phyloP scores from a whole-genome alignment of 2,329 filamentous ascomycete species.

The Trichoderma koningii region DNA sequence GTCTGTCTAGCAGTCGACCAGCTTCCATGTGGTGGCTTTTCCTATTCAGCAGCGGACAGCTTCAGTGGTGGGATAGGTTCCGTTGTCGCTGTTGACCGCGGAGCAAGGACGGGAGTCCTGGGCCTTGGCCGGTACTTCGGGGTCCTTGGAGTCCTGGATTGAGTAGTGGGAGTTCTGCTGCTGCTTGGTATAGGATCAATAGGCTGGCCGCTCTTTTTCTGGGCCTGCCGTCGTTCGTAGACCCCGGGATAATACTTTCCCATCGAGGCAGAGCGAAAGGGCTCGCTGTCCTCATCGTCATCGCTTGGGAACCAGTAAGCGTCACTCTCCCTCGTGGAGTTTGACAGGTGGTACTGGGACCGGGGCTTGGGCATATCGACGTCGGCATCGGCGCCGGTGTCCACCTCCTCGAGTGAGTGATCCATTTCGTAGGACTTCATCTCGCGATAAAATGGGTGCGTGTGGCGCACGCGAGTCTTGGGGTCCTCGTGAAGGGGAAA shows the following conservation, averaged over 20 bases:
- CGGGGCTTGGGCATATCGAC: slow-evolving; percentile 6
- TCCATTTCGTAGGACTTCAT: not conserved
- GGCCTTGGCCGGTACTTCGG: slow-evolving; percentile 5
- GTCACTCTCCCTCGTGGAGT: not conserved
- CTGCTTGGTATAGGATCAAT: slow-evolving; percentile 26
- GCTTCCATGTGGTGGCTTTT: not conserved
- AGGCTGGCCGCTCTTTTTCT: slow-evolving; percentile 29
- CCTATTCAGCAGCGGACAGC: slow-evolving; percentile 3
- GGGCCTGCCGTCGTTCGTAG: slow-evolving; percentile 48
- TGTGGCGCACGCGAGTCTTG: slow-evolving; percentile 47
- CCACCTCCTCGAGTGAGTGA: not conserved
- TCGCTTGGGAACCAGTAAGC: not conserved
- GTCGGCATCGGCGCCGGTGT: slow-evolving; percentile 9
- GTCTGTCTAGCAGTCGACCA: not conserved
- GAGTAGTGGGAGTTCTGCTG: slow-evolving; percentile 26
- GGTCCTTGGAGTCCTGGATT: not conserved
- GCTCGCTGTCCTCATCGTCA: slow-evolving; percentile 9
- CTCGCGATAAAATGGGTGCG: slow-evolving; percentile 53
- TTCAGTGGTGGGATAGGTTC: slow-evolving; percentile 7
- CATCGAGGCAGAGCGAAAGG: slow-evolving; percentile 47
- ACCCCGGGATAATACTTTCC: slow-evolving; percentile 67
- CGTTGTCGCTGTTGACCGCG: not conserved
- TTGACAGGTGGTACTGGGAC: slow-evolving; percentile 4
- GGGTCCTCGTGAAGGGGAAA: slow-evolving; percentile 63
- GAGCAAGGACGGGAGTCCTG: slow-evolving; percentile 2